Evolutionary conservation across 2,329 filamentous ascomycete genomes (phyloP).

Genomic region (Diplodia mutila): DNA sequence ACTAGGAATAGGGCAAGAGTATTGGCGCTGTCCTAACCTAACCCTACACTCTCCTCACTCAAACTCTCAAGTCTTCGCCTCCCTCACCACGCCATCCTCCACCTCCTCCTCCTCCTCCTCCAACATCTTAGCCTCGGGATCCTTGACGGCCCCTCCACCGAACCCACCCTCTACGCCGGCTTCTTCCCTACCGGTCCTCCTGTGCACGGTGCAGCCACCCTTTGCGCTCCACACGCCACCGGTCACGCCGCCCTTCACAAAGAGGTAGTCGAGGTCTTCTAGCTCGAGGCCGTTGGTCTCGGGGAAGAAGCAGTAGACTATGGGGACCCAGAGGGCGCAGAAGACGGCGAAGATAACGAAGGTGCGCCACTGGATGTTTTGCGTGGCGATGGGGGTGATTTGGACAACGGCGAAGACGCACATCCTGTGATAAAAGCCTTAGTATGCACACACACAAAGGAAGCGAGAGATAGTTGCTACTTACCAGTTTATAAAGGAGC

Average conservation of each 20-base stretch:
- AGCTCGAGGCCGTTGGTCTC: constrained; percentile 75
- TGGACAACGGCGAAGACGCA: constrained; percentile 39
- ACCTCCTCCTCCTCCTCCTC: background rate
- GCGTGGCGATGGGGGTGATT: constrained; percentile 45
- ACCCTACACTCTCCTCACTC: background rate
- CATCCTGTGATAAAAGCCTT: constrained; percentile 16
- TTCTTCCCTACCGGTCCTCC: constrained; percentile 8
- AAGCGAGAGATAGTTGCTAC: no score
- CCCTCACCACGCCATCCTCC: background rate
- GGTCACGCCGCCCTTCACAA: constrained; percentile 29
- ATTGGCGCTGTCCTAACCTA: background rate
- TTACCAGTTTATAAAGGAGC: constrained; percentile 30
- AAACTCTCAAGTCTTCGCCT: constrained; percentile 2
- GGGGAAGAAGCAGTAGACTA: constrained; percentile 68
- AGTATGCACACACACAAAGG: no score
- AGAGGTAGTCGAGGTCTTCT: constrained; percentile 60
- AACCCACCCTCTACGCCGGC: constrained; percentile 8
- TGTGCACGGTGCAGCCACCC: constrained; percentile 28
- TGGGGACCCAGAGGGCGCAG: constrained; percentile 68
- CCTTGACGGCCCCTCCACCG: background rate
- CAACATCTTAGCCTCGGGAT: background rate
- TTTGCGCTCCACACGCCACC: constrained; percentile 30
- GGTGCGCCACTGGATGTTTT: constrained; percentile 60
- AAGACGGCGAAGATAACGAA: constrained; percentile 79
- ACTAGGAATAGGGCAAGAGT: no score